These are phyloP conservation scores for Saccharomycopsis lassenensis DNA, from an alignment of 805 yeast genomes.

Conservation along the genomic window DNA sequence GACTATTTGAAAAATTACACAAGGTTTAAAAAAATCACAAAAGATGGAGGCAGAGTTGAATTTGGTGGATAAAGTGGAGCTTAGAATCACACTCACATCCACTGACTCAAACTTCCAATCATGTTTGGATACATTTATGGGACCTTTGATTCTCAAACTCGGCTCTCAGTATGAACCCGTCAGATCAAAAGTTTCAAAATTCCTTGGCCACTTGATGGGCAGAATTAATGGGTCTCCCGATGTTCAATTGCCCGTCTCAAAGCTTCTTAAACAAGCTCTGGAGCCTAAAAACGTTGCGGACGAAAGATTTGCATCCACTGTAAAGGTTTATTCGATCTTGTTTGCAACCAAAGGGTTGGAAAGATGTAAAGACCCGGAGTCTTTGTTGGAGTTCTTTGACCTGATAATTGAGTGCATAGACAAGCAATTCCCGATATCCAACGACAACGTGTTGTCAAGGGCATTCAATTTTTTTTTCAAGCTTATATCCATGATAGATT, in stretches of 20 bases:
- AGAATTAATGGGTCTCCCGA: conserved; percentile 46
- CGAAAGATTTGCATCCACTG: conserved; percentile 22
- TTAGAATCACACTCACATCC: conserved; percentile 67
- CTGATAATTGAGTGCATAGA: conserved; percentile 34
- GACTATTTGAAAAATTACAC: no score
- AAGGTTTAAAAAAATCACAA: no score
- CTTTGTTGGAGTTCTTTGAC: conserved; percentile 31
- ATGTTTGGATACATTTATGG: conserved; percentile 48
- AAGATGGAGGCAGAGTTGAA: conserved; percentile 38
- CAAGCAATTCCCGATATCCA: conserved; percentile 16
- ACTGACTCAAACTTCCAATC: conserved; percentile 53
- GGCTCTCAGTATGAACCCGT: conserved; percentile 60
- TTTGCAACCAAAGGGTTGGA: conserved; percentile 62
- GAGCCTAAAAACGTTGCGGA: conserved; percentile 30
- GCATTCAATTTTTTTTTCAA: conserved; percentile 51
- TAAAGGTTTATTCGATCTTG: conserved; percentile 50
- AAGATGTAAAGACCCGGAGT: conserved; percentile 32
- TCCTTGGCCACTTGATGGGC: conserved; percentile 56
- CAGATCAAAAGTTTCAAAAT: conserved; percentile 53
- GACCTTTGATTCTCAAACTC: conserved; percentile 71
- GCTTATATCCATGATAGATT: no score
- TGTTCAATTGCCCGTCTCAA: conserved; percentile 52
- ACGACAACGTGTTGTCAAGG: conserved; percentile 33
- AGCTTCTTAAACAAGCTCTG: conserved; percentile 54
- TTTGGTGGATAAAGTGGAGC: conserved; percentile 67